These are phyloP conservation scores for Puccinia polysora DNA, from an alignment of 1,284 basidiomycete species.

Conservation along the genomic window DNA sequence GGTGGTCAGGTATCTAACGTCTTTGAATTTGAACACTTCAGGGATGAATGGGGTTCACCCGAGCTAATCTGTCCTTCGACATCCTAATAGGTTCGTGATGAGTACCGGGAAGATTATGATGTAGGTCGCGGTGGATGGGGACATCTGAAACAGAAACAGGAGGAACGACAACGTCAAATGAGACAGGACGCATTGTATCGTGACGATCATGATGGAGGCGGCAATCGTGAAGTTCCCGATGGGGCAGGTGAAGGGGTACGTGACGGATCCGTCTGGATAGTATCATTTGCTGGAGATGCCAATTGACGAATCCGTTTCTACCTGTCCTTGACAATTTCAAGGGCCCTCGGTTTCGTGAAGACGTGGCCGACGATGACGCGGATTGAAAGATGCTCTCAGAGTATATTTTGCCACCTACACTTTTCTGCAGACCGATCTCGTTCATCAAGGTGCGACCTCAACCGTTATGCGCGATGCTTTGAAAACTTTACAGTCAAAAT, in stretches of 20 bases:
- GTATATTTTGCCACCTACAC: too few relatives aligned
- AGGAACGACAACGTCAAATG: conserved; percentile 67
- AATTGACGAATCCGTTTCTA: too few relatives aligned
- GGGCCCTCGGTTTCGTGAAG: conserved; percentile 14
- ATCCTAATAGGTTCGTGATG: conserved; percentile 66
- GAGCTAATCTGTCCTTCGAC: neutral
- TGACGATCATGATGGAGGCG: conserved; percentile 69
- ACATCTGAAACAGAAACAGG: conserved; percentile 64
- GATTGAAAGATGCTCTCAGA: too few relatives aligned
- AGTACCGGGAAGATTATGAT: conserved; percentile 95
- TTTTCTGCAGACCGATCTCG: too few relatives aligned
- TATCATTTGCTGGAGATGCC: too few relatives aligned
- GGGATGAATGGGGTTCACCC: too few relatives aligned
- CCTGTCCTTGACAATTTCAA: too few relatives aligned
- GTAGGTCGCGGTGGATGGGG: conserved; percentile 82
- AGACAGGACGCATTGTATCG: conserved; percentile 78
- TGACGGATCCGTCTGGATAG: too few relatives aligned
- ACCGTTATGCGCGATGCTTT: too few relatives aligned
- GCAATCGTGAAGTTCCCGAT: conserved; percentile 66
- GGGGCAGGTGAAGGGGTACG: conserved; percentile 37
- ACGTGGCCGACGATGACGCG: conserved; percentile 8
- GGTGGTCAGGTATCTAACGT: conserved; percentile 71
- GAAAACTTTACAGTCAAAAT: too few relatives aligned
- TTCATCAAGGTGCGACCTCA: too few relatives aligned
- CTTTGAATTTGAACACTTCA: neutral